Conservation (phyloP, 2,329 filamentous ascomycete genomes). For the Coniochaeta hoffmannii region DNA sequence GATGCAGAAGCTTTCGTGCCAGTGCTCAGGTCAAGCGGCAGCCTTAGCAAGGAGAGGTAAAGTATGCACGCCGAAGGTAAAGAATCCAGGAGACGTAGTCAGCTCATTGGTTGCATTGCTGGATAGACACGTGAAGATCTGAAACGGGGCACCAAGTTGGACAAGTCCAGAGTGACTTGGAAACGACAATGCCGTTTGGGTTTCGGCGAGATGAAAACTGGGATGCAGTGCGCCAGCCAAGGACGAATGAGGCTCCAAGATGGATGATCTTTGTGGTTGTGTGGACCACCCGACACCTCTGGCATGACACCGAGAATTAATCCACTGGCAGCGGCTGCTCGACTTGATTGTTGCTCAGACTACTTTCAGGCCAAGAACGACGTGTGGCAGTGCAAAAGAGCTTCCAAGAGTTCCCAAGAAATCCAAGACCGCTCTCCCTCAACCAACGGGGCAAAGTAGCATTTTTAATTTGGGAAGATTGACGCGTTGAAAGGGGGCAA, state of each 20-base stretch:
- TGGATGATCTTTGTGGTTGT: background rate
- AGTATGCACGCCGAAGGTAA: background rate
- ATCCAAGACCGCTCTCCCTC: background rate
- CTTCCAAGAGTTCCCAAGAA: background rate
- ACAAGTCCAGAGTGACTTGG: background rate
- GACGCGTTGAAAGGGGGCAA: background rate
- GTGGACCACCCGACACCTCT: background rate
- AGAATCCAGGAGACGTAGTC: too few species aligned
- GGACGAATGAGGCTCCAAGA: background rate
- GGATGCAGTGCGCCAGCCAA: background rate
- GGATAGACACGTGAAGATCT: background rate
- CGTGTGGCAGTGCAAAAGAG: background rate
- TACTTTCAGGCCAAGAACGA: background rate
- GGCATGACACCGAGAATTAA: background rate
- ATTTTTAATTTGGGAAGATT: background rate
- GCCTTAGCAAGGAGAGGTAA: too few species aligned
- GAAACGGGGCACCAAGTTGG: background rate
- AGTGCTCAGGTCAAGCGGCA: too few species aligned
- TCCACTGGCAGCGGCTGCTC: background rate
- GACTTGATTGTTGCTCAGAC: too few species aligned
- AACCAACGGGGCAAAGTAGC: background rate
- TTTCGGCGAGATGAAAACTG: conserved; percentile 1
- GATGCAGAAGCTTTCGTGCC: too few species aligned
- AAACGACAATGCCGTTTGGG: background rate
- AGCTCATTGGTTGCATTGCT: background rate